A percentile compares a stretch with the other conserved stretches of the same genome.
Conservation (phyloP, 2,329 filamentous ascomycete genomes). For the Colletotrichum sp. region DNA sequence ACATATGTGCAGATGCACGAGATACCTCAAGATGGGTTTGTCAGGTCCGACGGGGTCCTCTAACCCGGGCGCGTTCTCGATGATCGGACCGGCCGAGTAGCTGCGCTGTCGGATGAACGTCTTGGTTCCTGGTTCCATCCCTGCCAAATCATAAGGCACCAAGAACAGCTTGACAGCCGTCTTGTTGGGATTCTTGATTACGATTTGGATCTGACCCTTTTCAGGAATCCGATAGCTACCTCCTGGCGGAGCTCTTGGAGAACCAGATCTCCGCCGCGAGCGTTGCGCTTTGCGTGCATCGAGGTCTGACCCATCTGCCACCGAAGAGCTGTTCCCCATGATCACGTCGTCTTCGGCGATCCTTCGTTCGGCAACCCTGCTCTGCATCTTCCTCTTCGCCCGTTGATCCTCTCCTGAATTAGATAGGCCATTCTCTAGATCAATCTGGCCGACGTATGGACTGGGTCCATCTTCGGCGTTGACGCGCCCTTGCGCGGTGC, state of each 20-base stretch:
- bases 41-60: constrained; percentile 37
- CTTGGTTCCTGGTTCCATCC: constrained; percentile 93
- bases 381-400: constrained; percentile 52
- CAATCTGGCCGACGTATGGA: constrained; percentile 92
- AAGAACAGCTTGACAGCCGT: constrained; percentile 96
- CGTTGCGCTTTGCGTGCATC: constrained; percentile 35
- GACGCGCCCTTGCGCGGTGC: constrained; percentile 64
- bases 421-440: constrained; percentile 80
- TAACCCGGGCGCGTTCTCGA: constrained; percentile 62
- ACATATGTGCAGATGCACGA: constrained; percentile 93
- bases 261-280: constrained; percentile 42
- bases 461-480: constrained; percentile 85
- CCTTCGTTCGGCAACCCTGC: constrained; percentile 43
- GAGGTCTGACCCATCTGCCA: constrained; percentile 27
- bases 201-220: constrained; percentile 92
- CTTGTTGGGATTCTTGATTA: constrained; percentile 98
- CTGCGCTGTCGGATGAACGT: constrained; percentile 95
- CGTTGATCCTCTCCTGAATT: constrained; percentile 53
- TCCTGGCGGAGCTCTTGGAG: constrained; percentile 69
- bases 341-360: constrained; percentile 31
- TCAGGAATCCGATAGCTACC: constrained; percentile 94
- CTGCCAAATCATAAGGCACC: constrained; percentile 87
- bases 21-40: constrained; percentile 81
- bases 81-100: constrained; percentile 85
- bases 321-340: constrained; percentile 13